phyloP scores from a whole-genome alignment of 2,329 filamentous ascomycete species.

The Sporothrix phasma region DNA sequence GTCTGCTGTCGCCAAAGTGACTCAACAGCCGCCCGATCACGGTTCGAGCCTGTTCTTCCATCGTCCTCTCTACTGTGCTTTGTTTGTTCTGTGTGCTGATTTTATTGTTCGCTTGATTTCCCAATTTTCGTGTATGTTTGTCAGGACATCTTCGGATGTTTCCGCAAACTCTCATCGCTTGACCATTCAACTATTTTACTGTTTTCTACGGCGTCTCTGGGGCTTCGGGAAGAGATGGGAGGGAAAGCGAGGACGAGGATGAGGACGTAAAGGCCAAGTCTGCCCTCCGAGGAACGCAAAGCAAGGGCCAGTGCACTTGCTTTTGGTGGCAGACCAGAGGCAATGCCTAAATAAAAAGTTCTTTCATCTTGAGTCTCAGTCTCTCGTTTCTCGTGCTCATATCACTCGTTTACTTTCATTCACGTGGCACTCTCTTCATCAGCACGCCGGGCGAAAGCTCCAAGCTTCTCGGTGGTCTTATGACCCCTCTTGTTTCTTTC shows the following conservation, averaged over 20 bases:
- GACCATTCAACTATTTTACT: background rate
- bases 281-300: background rate
- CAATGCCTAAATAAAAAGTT: constrained; percentile 8
- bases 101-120: constrained; percentile 3
- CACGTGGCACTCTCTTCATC: background rate
- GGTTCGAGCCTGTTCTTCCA: background rate
- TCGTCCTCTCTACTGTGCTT: background rate
- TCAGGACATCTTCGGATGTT: background rate
- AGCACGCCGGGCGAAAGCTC: background rate
- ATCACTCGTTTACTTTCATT: too few species aligned
- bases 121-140: background rate
- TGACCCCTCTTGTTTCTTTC: background rate
- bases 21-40: background rate
- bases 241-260: background rate
- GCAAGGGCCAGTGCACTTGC: background rate
- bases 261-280: background rate
- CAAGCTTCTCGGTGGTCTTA: too few species aligned
- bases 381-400: background rate
- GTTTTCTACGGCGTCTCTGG: constrained; percentile 6
- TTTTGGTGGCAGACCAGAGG: background rate
- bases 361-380: background rate
- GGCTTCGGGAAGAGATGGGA: background rate
- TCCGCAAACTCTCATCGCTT: background rate
- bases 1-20: background rate
- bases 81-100: background rate